These are phyloP conservation scores for Penicillium coffeae DNA, from an alignment of 495 filamentous ascomycete genomes.

Conservation along the genomic window DNA sequence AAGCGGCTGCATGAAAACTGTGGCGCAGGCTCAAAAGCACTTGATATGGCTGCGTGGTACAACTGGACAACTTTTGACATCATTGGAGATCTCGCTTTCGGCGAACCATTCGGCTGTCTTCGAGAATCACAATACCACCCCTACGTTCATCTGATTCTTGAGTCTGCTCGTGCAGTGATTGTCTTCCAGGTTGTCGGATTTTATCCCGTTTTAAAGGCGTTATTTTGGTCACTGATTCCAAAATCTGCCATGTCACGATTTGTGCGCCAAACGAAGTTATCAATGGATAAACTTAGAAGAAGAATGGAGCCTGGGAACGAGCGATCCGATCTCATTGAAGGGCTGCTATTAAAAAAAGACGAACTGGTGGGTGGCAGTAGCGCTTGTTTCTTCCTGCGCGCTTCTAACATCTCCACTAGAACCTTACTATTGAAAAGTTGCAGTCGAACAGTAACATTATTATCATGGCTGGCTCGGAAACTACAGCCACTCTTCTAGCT, in stretches of 20 bases:
- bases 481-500: slow-evolving; percentile 49
- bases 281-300: slow-evolving; percentile 18
- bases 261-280: slow-evolving; percentile 10
- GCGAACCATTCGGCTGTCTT: slow-evolving; percentile 48
- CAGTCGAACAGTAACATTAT: slow-evolving; percentile 7
- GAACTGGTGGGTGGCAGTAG: neutral
- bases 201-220: slow-evolving; percentile 22
- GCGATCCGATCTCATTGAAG: slow-evolving; percentile 24
- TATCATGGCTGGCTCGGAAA: slow-evolving; percentile 52
- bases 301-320: slow-evolving; percentile 14
- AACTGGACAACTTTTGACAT: slow-evolving; percentile 48
- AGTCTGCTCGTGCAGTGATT: slow-evolving; percentile 24
- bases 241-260: slow-evolving; percentile 2
- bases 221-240: slow-evolving; percentile 3
- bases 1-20: slow-evolving; percentile 9
- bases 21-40: neutral
- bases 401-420: neutral
- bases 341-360: slow-evolving; percentile 17
- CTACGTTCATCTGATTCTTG: slow-evolving; percentile 41
- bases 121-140: slow-evolving; percentile 38
- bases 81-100: slow-evolving; percentile 45
- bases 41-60: slow-evolving; percentile 27
- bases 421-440: neutral
- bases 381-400: neutral
- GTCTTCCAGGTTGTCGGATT: slow-evolving; percentile 20